phyloP scores from a whole-genome alignment of 2,329 filamentous ascomycete genomes.

The Chlorencoelia australis region DNA sequence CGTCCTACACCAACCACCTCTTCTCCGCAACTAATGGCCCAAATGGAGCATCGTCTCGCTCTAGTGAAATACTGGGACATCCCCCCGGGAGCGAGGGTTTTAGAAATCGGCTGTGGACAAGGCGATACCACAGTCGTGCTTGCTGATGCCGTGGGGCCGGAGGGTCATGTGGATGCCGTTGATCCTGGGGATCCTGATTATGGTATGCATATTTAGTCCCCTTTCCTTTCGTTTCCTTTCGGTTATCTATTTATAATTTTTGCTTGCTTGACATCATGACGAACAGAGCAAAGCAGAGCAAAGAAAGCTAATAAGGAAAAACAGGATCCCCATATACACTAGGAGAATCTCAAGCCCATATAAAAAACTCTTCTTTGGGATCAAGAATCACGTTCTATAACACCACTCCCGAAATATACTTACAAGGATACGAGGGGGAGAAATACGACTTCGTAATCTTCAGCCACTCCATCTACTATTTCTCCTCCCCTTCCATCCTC shows the following conservation, averaged over 20 bases:
- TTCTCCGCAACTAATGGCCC: no score
- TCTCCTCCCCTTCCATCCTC: constrained; percentile 31
- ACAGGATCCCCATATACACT: constrained; percentile 39
- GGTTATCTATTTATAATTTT: background rate
- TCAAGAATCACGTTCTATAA: constrained; percentile 35
- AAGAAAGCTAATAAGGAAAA: background rate
- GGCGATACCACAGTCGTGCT: constrained; percentile 46
- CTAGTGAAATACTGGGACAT: constrained; percentile 30
- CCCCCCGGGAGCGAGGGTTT: constrained; percentile 32
- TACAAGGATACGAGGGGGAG: constrained; percentile 18
- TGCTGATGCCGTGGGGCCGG: constrained; percentile 35
- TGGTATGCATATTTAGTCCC: constrained; percentile 24
- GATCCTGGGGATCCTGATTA: constrained; percentile 43
- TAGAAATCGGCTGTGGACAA: constrained; percentile 52
- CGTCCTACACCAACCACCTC: no score
- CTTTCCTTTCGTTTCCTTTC: background rate
- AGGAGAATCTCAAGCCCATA: constrained; percentile 36
- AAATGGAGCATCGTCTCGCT: no score
- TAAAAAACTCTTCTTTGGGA: constrained; percentile 33
- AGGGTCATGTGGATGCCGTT: constrained; percentile 38
- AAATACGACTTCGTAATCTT: constrained; percentile 38
- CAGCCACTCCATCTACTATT: constrained; percentile 45
- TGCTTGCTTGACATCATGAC: background rate
- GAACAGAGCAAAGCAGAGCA: no score
- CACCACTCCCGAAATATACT: constrained; percentile 28